Evolutionary conservation across 2,329 filamentous ascomycete species (phyloP).

Genomic region (Neofusicoccum laricinum): DNA sequence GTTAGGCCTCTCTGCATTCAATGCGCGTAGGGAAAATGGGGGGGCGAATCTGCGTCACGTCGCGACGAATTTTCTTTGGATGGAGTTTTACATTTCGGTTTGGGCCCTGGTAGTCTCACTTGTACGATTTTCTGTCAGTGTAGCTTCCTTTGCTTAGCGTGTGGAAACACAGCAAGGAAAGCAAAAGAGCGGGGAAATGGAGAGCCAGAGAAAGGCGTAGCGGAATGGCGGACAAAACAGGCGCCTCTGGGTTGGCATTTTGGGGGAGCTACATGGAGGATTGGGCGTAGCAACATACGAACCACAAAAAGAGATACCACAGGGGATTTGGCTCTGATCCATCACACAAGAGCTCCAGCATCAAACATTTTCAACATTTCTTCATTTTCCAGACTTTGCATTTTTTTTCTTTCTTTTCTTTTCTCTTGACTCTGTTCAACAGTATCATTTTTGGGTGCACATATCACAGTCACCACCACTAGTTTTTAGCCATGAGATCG

Average conservation of each 20-base stretch:
- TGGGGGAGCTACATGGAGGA: background rate
- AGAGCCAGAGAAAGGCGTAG: background rate
- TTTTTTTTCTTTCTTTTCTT: background rate
- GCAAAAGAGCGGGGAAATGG: background rate
- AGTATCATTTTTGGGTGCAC: background rate
- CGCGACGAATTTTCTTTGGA: slow-evolving; percentile 1
- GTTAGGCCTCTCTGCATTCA: background rate
- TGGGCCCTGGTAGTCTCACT: background rate
- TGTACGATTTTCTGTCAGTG: background rate
- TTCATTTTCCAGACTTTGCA: background rate
- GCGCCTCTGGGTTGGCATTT: background rate
- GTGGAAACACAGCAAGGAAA: background rate
- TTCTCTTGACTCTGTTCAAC: background rate
- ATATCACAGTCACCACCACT: background rate
- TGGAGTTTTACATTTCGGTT: background rate
- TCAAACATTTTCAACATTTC: background rate
- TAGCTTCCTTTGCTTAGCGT: background rate
- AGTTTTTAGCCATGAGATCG: background rate
- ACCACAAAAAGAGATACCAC: background rate
- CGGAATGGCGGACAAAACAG: background rate
- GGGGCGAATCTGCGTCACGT: background rate
- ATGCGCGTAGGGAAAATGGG: background rate
- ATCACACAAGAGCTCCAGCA: background rate
- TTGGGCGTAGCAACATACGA: background rate
- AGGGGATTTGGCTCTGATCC: background rate